Base-by-base conservation (phyloP, 306 rosid genomes). In the Medicago arabica region DNA sequence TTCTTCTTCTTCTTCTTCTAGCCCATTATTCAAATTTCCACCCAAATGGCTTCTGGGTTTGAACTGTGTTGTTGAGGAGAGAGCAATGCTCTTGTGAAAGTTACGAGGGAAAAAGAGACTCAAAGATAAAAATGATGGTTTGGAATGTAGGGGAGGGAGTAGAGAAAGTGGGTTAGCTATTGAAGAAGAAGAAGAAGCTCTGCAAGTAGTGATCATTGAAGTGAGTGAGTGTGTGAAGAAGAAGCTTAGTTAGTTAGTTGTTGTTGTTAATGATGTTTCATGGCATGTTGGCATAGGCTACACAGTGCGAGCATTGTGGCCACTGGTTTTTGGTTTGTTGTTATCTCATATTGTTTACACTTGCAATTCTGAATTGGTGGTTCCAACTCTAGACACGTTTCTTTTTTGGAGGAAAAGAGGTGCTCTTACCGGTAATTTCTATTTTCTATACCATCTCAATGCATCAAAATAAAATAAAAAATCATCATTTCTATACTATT, bases 191-290 rank as follows among this genome's bases (percentile, higher is more conserved):
- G 53, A 66, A 66, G 86, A 86, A 81, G 83, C 77, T 75, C 82
- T 77, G 90, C 80, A 87, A 10, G 78, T 38, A 72, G 84, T 78
- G 81, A 86, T 79, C 91, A 92, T 88, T 71, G 82, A 78, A 72
- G 50, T 40, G 60, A 75, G 58, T 25, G 28, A 25, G 44, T 12
- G n/a, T 44, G 59, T 38, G 19, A 19, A 53, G 63, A 71, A 53
- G 60, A 8, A 31, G 15, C 8, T 57, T 9, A 50, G 47, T 18
- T 43, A 7, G 36, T 31, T 6, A n/a, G 39, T 49, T 65, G 51
- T n/a, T 67, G 28, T 23, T 49, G 14, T n/a, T 63, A 61, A 15
- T 69, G 78, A 14, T 66, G 16, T 18, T 1, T 66, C 11, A 10
- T 66, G 60, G 15, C 61, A 54, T 11, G 9, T 18, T 66, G 75